Evolutionary conservation across 2,329 filamentous ascomycete genomes (phyloP), one percentile per base, ranked within the genome.

Genomic region (Claviceps sorghi): DNA sequence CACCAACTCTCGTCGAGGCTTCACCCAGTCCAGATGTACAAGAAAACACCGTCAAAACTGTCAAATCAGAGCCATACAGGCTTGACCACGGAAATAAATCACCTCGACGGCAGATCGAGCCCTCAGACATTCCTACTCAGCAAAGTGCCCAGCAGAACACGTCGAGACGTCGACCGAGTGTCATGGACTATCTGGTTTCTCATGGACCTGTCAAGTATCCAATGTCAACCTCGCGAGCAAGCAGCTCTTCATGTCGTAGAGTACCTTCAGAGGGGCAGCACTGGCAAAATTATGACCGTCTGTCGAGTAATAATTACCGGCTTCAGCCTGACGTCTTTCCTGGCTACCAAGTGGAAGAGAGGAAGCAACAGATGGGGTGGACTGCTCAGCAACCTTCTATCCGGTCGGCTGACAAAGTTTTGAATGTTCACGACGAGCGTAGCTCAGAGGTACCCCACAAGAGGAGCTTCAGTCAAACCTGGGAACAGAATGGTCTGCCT

Each of bases 121-220:
- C 52, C 40, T 43, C 54, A n/a, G 45, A 54, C 48, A 19, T 56
- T 41, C 40, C 49, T 50, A 48, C 44, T 48, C 52, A 34, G 19
- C 38, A 50, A 22, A 46, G 21, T 34, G 44, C 36, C 32, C 50
- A 52, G 42, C 48, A 52, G 15, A 46, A 47, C 17, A 38, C 47
- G 13, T 48, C 55, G 4, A 56, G 50, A 2, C 54, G 54, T 21
- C 57, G 54, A 22, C 56, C 55, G 2, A 58, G 56, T 46, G 57
- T 56, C 4, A 48, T 60, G 50, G 56, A 58, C 30, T 58, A 54
- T 26, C 41, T 58, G 11, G 52, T 58, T n/a, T 51, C 55, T 13
- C 53, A 51, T 34, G 51, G 19, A 42, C 49, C 51, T 26, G 38
- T 40, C 36, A 54, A 53, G 11, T 55, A 52, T 36, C 53, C 55